Conservation (phyloP, 345 rosid species). For the Syzygium aqueum region DNA sequence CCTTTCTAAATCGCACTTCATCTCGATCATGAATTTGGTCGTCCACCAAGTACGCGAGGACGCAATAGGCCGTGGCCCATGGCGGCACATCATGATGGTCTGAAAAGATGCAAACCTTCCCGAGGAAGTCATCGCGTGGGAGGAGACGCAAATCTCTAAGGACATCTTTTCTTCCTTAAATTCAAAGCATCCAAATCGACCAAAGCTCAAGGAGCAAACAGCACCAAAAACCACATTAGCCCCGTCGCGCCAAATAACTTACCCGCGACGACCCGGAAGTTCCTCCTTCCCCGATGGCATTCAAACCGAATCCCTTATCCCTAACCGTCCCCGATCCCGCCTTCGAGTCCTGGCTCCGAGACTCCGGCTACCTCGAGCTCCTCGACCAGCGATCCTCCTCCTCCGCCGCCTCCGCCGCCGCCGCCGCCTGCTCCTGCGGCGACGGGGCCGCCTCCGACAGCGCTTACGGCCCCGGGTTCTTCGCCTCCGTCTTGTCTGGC, state of each 20-base stretch:
- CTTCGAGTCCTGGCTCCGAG: conserved; percentile 92
- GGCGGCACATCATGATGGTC: no score
- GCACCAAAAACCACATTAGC: background rate
- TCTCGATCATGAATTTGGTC: no score
- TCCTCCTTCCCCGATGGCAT: conserved; percentile 11
- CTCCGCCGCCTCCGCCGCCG: conserved; percentile 5
- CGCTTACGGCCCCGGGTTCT: conserved; percentile 21
- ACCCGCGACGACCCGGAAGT: background rate
- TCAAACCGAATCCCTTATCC: conserved; percentile 55
- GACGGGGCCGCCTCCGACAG: conserved; percentile 20
- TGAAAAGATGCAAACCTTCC: no score
- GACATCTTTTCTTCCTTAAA: background rate
- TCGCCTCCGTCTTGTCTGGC: conserved; percentile 31
- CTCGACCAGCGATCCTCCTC: conserved; percentile 48
- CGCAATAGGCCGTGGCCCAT: no score
- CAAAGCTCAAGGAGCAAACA: no score
- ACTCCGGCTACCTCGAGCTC: conserved; percentile 90
- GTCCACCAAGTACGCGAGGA: no score
- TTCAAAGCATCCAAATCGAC: background rate
- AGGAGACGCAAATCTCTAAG: background rate
- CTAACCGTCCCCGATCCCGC: conserved; percentile 69
- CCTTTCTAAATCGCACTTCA: no score
- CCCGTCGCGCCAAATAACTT: background rate
- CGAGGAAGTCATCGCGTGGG: no score
- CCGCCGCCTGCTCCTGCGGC: conserved; percentile 13